These are phyloP conservation scores for Zostera marina DNA, from an alignment of 116 monocot genomes.

Conservation along the genomic window DNA sequence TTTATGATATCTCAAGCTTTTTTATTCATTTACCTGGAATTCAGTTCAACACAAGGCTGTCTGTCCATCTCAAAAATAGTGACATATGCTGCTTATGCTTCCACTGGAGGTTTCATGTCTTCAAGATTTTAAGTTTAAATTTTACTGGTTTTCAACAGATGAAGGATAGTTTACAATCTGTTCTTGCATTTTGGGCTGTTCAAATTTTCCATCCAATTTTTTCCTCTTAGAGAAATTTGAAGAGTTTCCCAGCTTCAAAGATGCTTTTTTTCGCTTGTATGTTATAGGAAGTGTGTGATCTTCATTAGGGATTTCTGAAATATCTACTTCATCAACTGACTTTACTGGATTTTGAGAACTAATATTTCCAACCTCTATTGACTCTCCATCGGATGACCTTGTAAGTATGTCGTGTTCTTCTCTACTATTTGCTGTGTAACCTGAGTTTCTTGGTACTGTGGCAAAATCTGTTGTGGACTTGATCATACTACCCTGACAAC, in stretches of 20 bases:
- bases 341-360: constrained; percentile 3
- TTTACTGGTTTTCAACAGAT: constrained; percentile 17
- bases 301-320: constrained; percentile 20
- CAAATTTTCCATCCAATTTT: constrained; percentile 6
- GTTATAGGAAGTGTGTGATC: constrained; percentile 37
- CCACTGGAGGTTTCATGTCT: constrained; percentile 6
- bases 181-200: constrained; percentile 5
- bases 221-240: constrained; percentile 16
- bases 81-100: neutral
- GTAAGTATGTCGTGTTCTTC: constrained; percentile 6
- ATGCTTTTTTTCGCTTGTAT: constrained; percentile 53
- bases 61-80: neutral
- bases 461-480: constrained; percentile 9
- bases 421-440: constrained; percentile 1
- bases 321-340: neutral
- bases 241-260: constrained; percentile 18
- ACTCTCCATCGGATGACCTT: constrained; percentile 8
- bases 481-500: constrained; percentile 7
- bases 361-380: constrained; percentile 4
- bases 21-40: too few relatives aligned
- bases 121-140: constrained; percentile 37
- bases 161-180: constrained; percentile 10
- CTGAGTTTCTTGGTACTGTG: constrained; percentile 6
- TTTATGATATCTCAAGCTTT: neutral
- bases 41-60: neutral